Conservation (phyloP, 345 rosid genomes). For the Eucalyptus tenuipes region DNA sequence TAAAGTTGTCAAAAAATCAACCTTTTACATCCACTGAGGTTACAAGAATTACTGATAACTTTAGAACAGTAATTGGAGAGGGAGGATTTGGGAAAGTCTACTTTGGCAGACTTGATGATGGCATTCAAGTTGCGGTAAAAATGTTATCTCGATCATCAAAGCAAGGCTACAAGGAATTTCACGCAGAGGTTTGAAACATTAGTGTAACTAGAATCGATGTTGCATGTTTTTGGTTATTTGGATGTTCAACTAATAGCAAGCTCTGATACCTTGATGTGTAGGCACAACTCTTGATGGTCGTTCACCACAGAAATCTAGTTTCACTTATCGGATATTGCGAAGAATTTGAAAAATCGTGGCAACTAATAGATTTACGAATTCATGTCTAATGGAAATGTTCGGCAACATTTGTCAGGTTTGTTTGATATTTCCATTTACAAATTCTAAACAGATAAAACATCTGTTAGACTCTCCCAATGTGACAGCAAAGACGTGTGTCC, state of each 20-base stretch:
- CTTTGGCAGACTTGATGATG: constrained; percentile 2
- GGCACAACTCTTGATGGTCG: constrained; percentile 14
- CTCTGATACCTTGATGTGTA: not conserved
- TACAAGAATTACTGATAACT: constrained; percentile 1
- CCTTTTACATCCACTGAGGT: constrained; percentile 5
- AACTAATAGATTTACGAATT: constrained; percentile 17
- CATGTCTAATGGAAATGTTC: constrained; percentile 21
- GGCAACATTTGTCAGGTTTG: constrained; percentile 11
- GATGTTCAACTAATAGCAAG: not conserved
- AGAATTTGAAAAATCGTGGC: constrained; percentile 8
- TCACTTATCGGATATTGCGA: constrained; percentile 17
- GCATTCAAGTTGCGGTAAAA: constrained; percentile 6
- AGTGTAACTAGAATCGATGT: not conserved
- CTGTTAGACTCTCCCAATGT: not conserved
- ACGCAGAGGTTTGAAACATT: constrained; percentile 7
- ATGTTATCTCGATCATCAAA: constrained; percentile 9
- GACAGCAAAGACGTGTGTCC: not conserved
- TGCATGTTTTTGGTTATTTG: not conserved
- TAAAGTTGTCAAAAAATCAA: not conserved
- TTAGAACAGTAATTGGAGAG: not conserved
- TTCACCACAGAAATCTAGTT: constrained; percentile 19
- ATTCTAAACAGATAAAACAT: not conserved
- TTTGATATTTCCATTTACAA: not conserved
- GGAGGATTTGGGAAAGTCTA: constrained; percentile 19
- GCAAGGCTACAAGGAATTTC: constrained; percentile 17